Evolutionary conservation across 2,329 filamentous ascomycete genomes (phyloP).

Genomic region (Achaetomium macrosporum): DNA sequence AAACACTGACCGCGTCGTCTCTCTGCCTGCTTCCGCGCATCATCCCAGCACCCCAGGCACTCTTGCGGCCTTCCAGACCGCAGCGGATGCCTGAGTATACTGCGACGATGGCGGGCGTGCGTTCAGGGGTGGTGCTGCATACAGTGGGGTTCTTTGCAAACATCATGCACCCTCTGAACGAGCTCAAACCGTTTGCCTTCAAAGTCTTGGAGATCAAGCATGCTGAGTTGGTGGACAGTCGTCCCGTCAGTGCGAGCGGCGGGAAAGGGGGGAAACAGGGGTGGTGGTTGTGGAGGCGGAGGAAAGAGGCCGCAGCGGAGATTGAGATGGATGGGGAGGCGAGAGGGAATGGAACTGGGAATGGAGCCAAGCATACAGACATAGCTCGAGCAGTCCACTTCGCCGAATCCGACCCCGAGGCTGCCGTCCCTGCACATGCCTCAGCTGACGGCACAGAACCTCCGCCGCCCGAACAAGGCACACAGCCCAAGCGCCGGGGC

Average conservation of each 20-base stretch:
- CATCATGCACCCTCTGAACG: conserved; percentile 52
- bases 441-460: background rate
- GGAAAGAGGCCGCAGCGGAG: background rate
- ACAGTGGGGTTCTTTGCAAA: conserved; percentile 58
- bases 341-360: background rate
- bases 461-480: background rate
- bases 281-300: background rate
- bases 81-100: conserved; percentile 49
- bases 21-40: conserved; percentile 54
- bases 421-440: background rate
- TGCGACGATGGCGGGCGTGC: conserved; percentile 53
- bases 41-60: conserved; percentile 56
- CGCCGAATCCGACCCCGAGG: background rate
- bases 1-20: conserved; percentile 53
- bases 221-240: conserved; percentile 27
- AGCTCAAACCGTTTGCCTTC: conserved; percentile 43
- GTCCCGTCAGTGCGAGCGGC: conserved; percentile 11
- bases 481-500: conserved; percentile 26
- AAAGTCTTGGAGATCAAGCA: conserved; percentile 45
- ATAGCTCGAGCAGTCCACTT: background rate
- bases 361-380: background rate
- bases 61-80: conserved; percentile 52
- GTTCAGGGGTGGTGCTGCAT: conserved; percentile 48
- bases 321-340: background rate
- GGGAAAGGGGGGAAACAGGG: background rate